Base-by-base conservation (phyloP, 164 flowering plant species). In the Magnolia kwangsiensis region DNA sequence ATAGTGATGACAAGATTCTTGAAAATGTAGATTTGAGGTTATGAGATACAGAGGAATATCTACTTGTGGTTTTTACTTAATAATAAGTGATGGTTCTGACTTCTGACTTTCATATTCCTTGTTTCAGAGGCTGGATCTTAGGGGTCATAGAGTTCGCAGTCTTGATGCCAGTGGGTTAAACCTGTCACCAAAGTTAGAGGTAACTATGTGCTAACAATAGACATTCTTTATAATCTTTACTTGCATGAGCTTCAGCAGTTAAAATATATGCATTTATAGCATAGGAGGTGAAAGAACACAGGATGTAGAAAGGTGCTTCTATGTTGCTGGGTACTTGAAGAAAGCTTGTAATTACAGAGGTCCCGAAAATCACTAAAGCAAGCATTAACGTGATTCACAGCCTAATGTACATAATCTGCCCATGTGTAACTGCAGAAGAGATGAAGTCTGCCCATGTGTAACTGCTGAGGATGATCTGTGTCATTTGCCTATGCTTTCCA, bases 131-230 rank as follows among this genome's bases (percentile, higher is more conserved):
- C 81, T 96, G 86, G 99, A 96, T 89, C 98, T 91, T 67, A 89
- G 99, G 79, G 99, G 99, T 51, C 95, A 91, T 81, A 90, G 88
- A 86, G 87, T 96, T 75, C 96, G 96, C 73, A 90, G 86, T 82
- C 92, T 96, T 74, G 86, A 73, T 82, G 85, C 86, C 72, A 86
- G 84, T 81, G 98, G 97, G 63, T 78, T 94, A 86, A 90, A 91
- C 79, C 83, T 94, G 82, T 88, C 93, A 51, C 85, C 92, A 61
- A 89, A 85, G 81, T 85, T 94, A 63, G 99, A 96, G 97, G 99
- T 94, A 89, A 78, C 21, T 37, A 64, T 74, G 7, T 78, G 16
- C 50, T 50, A 58, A 58, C 61, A 55, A 55, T 55, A 55, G 61
- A 55, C 16, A 55, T 16, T 55, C 61, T 14, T 16, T 11, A 55